Evolutionary conservation across 495 filamentous ascomycete species (phyloP).

Genomic region (Bacidia gigantensis): DNA sequence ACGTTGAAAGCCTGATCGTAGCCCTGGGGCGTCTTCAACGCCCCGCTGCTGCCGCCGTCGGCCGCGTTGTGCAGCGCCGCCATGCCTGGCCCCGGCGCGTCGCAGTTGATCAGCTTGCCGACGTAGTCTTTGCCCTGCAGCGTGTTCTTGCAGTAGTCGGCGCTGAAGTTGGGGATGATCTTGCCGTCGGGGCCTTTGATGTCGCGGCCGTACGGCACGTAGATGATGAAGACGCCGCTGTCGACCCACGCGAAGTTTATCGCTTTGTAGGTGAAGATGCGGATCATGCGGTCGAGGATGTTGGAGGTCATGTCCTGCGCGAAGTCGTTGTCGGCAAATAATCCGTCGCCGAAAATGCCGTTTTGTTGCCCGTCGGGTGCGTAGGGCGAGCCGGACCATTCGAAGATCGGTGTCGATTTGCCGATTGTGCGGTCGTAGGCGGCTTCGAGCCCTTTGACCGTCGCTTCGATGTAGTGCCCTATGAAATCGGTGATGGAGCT

Average conservation of each 20-base stretch:
- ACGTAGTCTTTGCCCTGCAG: slow-evolving; percentile 2
- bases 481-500: neutral
- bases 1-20: slow-evolving; percentile 1
- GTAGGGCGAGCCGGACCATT: slow-evolving; percentile 4
- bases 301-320: neutral
- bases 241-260: slow-evolving; percentile 12
- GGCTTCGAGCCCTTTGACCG: neutral
- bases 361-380: neutral
- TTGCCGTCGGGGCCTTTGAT: slow-evolving; percentile 1
- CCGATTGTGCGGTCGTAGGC: slow-evolving; percentile 6
- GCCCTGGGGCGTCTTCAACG: neutral
- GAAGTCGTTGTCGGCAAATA: slow-evolving; percentile 4
- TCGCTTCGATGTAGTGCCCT: slow-evolving; percentile 5
- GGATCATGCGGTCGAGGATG: slow-evolving; percentile 3
- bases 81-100: slow-evolving; percentile 8
- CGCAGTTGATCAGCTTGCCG: neutral
- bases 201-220: slow-evolving; percentile 7
- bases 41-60: neutral
- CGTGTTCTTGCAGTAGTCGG: slow-evolving; percentile 1
- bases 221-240: slow-evolving; percentile 7
- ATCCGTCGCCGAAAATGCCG: slow-evolving; percentile 5
- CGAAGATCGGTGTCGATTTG: neutral
- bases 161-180: neutral
- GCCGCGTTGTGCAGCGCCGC: slow-evolving; percentile 5
- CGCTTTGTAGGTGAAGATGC: slow-evolving; percentile 8